Evolutionary conservation across 331 rosid genomes (phyloP).

Genomic region (Dryas integrifolia): DNA sequence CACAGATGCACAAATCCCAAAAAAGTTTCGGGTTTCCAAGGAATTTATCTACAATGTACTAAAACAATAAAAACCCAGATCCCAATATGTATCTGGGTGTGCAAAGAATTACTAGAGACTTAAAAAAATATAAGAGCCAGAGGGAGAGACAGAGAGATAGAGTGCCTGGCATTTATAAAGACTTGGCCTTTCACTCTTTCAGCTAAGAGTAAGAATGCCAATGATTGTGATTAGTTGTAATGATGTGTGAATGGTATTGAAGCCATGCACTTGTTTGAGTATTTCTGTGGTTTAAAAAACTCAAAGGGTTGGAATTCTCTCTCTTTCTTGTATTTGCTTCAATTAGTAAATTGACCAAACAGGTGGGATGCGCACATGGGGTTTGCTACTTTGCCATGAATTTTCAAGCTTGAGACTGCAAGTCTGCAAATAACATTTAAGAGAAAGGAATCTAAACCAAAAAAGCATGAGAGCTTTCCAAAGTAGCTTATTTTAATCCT

Average conservation of each 20-base stretch:
- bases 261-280: constrained; percentile 14
- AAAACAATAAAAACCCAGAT: constrained; percentile 30
- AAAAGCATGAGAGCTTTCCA: constrained; percentile 9
- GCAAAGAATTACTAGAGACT: not conserved
- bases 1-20: constrained; percentile 42
- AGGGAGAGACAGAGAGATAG: constrained; percentile 10
- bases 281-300: constrained; percentile 20
- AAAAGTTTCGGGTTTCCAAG: constrained; percentile 19
- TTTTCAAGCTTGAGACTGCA: constrained; percentile 24
- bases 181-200: constrained; percentile 24
- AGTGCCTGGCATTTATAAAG: constrained; percentile 14
- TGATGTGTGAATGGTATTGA: constrained; percentile 22
- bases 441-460: not conserved
- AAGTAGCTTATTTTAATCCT: not conserved
- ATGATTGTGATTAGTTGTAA: constrained; percentile 38
- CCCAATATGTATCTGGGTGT: constrained; percentile 32
- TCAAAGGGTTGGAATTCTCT: constrained; percentile 27
- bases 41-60: constrained; percentile 28
- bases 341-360: constrained; percentile 30
- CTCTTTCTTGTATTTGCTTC: constrained; percentile 20
- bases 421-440: not conserved
- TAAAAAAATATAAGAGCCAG: not conserved
- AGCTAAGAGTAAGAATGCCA: constrained; percentile 25
- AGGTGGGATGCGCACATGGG: constrained; percentile 52
- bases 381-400: constrained; percentile 2